Conservation (phyloP, 2,329 filamentous ascomycete genomes). For the Diaporthe batatas region DNA sequence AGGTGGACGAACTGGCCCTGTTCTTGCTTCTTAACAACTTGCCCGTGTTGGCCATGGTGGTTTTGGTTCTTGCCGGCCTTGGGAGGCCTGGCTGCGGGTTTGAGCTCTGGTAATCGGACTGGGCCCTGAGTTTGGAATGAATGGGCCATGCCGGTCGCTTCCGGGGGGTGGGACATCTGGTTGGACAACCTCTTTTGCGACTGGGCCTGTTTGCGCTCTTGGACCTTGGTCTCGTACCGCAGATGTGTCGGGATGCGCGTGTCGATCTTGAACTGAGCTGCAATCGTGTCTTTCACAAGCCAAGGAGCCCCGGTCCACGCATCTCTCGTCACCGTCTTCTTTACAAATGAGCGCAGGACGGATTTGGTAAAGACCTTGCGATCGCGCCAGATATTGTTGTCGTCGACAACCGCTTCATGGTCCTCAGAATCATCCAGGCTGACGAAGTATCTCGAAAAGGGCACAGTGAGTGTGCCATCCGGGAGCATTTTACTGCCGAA, state of each 20-base stretch:
- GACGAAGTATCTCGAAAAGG: slow-evolving; percentile 85
- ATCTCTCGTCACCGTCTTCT: slow-evolving; percentile 92
- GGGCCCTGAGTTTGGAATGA: slow-evolving; percentile 59
- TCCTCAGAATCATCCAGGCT: slow-evolving; percentile 76
- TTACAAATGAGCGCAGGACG: slow-evolving; percentile 92
- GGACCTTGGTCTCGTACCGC: slow-evolving; percentile 82
- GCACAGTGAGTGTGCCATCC: slow-evolving; percentile 78
- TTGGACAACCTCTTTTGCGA: slow-evolving; percentile 71
- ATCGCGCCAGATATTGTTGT: slow-evolving; percentile 86
- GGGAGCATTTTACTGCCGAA: slow-evolving; percentile 74
- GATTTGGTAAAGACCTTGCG: slow-evolving; percentile 95
- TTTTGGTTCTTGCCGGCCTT: slow-evolving; percentile 78
- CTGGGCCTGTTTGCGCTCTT: slow-evolving; percentile 80
- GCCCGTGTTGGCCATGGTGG: slow-evolving; percentile 52
- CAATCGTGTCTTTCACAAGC: slow-evolving; percentile 90
- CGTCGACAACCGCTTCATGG: slow-evolving; percentile 83
- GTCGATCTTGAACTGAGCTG: slow-evolving; percentile 86
- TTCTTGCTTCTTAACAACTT: slow-evolving; percentile 53
- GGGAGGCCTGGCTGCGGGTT: slow-evolving; percentile 78
- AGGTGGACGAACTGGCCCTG: slow-evolving; percentile 55
- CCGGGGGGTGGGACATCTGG: slow-evolving; percentile 53
- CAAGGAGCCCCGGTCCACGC: slow-evolving; percentile 97
- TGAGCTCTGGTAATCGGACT: slow-evolving; percentile 77
- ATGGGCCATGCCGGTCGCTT: slow-evolving; percentile 55
- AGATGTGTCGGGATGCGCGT: slow-evolving; percentile 88